phyloP scores from a whole-genome alignment of 306 rosid species.

The Corylus avellana region DNA sequence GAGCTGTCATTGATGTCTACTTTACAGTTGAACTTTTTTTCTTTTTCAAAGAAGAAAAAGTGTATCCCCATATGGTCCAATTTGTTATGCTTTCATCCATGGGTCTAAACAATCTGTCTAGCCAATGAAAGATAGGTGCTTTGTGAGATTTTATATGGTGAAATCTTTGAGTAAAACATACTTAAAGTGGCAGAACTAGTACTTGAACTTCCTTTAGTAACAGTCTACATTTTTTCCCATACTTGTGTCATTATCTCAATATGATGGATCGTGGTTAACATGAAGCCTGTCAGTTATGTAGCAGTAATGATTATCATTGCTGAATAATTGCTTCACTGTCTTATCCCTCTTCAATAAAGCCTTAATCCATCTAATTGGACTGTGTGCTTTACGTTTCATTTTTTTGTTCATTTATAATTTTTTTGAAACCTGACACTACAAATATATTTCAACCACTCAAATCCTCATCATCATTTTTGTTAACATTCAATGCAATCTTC shows the following conservation, averaged over 20 bases:
- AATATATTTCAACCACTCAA: not conserved
- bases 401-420: not conserved
- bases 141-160: not conserved
- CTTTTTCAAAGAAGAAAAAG: not conserved
- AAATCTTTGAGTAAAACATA: not conserved
- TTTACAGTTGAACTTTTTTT: not conserved
- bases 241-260: not conserved
- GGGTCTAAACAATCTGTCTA: not conserved
- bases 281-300: not conserved
- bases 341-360: not conserved
- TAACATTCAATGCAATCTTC: not conserved
- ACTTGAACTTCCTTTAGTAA: not conserved
- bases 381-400: not conserved
- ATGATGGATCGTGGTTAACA: not conserved
- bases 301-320: not conserved
- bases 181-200: not conserved
- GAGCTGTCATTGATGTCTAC: not conserved
- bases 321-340: not conserved
- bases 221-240: not conserved
- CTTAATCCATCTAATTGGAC: not conserved
- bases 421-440: not conserved
- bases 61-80: not conserved
- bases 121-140: conserved; percentile 17
- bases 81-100: not conserved
- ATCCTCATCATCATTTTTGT: not conserved